Percentiles rank a stretch among this genome's conserved stretches.
These are phyloP conservation scores for Podila verticillata DNA, from an alignment of 192 early-diverging fungal genomes.

Conservation along the genomic window DNA sequence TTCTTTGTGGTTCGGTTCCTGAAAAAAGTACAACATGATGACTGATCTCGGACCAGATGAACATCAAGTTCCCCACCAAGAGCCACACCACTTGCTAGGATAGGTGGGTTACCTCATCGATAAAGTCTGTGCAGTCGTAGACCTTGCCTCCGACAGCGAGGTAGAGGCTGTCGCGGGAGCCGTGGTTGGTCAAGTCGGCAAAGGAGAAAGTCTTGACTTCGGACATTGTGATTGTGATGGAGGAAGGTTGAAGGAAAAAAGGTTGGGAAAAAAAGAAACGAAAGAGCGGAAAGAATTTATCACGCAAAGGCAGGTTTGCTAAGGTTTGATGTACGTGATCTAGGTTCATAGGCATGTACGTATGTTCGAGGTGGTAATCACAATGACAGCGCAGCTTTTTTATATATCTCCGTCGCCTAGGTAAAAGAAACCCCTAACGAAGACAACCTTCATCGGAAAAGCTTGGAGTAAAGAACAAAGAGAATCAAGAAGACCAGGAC, in stretches of 20 bases:
- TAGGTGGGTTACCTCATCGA: conserved; percentile 70
- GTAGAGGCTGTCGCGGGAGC: conserved; percentile 80
- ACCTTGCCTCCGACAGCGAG: conserved; percentile 82
- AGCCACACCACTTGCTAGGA: neutral
- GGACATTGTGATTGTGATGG: conserved; percentile 53
- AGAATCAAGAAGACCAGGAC: conserved; percentile 84
- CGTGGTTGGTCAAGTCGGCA: conserved; percentile 79
- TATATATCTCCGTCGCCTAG: too few species aligned
- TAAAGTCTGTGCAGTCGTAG: conserved; percentile 81
- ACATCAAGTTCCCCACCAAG: too few species aligned
- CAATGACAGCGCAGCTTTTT: too few species aligned
- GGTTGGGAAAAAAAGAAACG: conserved; percentile 21
- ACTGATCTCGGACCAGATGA: too few species aligned
- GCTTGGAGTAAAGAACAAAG: conserved; percentile 84
- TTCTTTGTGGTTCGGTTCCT: too few species aligned
- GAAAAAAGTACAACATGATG: too few species aligned
- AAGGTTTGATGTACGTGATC: too few species aligned
- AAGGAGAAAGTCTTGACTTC: conserved; percentile 64
- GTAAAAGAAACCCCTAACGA: too few species aligned
- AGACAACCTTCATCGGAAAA: conserved; percentile 46
- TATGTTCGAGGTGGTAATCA: too few species aligned
- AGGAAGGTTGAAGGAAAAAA: neutral
- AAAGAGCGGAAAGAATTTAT: neutral
- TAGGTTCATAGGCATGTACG: too few species aligned
- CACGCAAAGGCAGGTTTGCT: too few species aligned